Evolutionary conservation across 306 rosid species (phyloP).

Genomic region (Calophaca sinica): DNA sequence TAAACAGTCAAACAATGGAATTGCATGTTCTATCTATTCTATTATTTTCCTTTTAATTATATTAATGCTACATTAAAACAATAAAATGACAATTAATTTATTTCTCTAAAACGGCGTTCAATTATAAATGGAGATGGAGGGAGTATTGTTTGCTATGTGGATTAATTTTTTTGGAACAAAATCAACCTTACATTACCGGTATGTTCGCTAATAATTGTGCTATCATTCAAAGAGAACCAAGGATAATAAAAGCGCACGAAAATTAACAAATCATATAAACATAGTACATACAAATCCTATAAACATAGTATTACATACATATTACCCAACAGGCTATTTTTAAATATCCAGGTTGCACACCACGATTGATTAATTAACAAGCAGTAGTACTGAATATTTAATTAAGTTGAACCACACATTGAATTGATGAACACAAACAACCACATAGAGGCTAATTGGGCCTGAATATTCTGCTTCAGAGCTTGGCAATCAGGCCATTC

Average conservation of each 20-base stretch:
- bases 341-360: constrained; percentile 13
- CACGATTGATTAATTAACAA: constrained; percentile 5
- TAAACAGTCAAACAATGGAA: too few species aligned
- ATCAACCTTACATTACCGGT: too few species aligned
- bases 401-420: constrained; percentile 2
- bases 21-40: too few species aligned
- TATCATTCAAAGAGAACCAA: neutral
- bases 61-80: too few species aligned
- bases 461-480: constrained; percentile 42
- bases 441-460: neutral
- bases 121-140: too few species aligned
- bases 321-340: neutral
- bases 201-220: neutral
- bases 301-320: neutral
- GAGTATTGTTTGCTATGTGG: too few species aligned
- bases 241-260: neutral
- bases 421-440: constrained; percentile 19
- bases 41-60: too few species aligned
- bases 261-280: neutral
- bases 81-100: too few species aligned
- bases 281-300: neutral
- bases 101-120: too few species aligned
- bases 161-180: too few species aligned
- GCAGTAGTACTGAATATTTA: neutral
- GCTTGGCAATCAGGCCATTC: constrained; percentile 69